These are phyloP conservation scores for Suhomyces emberorum DNA, from an alignment of 805 yeast genomes.

Conservation along the genomic window DNA sequence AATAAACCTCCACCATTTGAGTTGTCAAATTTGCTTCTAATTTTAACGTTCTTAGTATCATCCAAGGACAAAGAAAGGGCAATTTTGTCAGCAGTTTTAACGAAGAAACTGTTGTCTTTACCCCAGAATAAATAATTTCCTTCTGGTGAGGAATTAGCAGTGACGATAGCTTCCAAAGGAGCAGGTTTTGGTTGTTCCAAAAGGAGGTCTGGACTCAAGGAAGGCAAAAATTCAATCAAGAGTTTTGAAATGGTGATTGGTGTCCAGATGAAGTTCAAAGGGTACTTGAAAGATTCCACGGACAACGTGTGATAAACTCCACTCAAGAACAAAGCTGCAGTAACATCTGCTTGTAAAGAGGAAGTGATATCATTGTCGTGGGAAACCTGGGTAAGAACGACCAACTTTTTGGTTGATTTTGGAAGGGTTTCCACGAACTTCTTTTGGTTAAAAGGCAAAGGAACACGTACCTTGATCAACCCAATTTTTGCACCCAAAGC, in stretches of 20 bases:
- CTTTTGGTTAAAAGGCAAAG: constrained; percentile 70
- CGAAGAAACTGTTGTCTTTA: constrained; percentile 56
- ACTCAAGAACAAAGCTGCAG: constrained; percentile 62
- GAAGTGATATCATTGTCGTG: constrained; percentile 36
- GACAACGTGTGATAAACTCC: constrained; percentile 35
- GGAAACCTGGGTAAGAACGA: constrained; percentile 60
- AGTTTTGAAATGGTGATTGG: constrained; percentile 50
- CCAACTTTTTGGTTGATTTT: constrained; percentile 50
- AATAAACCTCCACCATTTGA: constrained; percentile 67
- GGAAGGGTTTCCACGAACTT: constrained; percentile 63
- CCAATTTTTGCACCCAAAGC: constrained; percentile 48
- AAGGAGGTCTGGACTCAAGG: constrained; percentile 25
- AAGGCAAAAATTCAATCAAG: constrained; percentile 39
- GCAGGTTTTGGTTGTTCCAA: constrained; percentile 13
- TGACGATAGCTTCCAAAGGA: constrained; percentile 12
- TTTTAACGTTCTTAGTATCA: constrained; percentile 47
- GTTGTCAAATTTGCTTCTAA: constrained; percentile 71
- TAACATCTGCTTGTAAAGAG: constrained; percentile 63
- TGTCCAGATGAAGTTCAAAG: constrained; percentile 55
- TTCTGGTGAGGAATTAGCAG: constrained; percentile 42
- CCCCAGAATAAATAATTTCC: constrained; percentile 62
- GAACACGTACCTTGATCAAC: constrained; percentile 68
- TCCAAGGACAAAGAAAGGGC: constrained; percentile 70
- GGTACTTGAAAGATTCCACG: constrained; percentile 52
- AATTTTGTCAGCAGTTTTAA: constrained; percentile 57